Evolutionary conservation across 1,139 yeast species (phyloP), one percentile per base, ranked within the genome.

Genomic region (Yamadazyma diospyri): DNA sequence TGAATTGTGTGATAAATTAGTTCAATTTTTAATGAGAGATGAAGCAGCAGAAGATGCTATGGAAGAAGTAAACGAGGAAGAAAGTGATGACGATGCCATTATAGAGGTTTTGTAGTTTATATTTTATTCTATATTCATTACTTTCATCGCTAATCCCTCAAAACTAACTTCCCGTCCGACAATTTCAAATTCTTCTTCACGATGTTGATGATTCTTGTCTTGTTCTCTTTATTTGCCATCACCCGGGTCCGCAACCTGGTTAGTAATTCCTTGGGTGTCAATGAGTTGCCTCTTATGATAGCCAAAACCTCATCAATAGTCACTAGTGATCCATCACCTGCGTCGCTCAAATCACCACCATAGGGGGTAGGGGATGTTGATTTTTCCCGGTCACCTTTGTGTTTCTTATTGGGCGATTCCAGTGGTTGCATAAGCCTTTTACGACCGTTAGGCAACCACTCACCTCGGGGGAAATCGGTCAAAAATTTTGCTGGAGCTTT

Each of bases 1-100:
- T 25, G 95, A 84, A 29, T 57, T 81, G 38, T 77, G 85, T 61
- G 86, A 81, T 43, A 72, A 85, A 57, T 53, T 81, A 29, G 97
- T 87, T 13, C 89, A 88, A 53, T 74, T 86, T 81, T 67, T 88
- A 43, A 82, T 83, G 89, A 78, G 97, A 65, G 97, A 89, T 48
- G 97, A 88, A 50, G 57, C 39, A 16, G 51, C 34, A 2, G 53
- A 45, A 13, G 59, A 46, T 1, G 56, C 46, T 8, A 51, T 43
- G 10, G 52, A 38, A 16, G 58, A 51, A 11, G 55, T 48, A 13
- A 59, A 57, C n/a, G 59, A 52, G 5, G 66, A 64, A 16, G 55
- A 53, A 16, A 53, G 54, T 18, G 54, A 53, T 33, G 56, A 57
- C 23, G 72, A 67, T 35, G 67, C 68, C 40, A 63, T 73, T 22